Evolutionary conservation across 176 grass and related monocot genomes (phyloP).

Genomic region (Saccharum spontaneum): DNA sequence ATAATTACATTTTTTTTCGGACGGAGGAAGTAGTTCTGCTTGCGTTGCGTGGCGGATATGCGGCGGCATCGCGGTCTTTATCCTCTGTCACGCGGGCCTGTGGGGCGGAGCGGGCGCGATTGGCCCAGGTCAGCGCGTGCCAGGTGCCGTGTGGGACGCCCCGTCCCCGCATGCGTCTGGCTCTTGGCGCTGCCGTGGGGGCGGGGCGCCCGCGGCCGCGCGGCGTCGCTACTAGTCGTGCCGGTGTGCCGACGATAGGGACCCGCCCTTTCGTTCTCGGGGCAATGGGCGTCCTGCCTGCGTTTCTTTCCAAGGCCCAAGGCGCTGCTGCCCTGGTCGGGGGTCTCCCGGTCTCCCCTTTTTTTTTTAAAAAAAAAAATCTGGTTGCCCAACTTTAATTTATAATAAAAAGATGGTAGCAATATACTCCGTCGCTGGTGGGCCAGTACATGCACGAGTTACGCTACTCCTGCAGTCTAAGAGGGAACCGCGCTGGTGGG

Average conservation of each 20-base stretch:
- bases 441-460: too few species aligned
- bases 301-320: not conserved
- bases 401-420: too few species aligned
- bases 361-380: too few species aligned
- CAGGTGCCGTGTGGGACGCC: not conserved
- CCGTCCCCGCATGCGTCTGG: not conserved
- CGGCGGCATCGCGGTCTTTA: slow-evolving; percentile 29
- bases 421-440: too few species aligned
- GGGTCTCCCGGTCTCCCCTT: too few species aligned
- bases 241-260: not conserved
- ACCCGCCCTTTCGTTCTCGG: not conserved
- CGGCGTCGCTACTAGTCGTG: slow-evolving; percentile 8
- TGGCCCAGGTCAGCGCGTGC: slow-evolving; percentile 41
- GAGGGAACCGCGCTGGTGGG: too few species aligned
- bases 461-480: too few species aligned
- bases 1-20: too few species aligned
- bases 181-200: slow-evolving; percentile 40
- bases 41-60: slow-evolving; percentile 40
- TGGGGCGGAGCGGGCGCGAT: not conserved
- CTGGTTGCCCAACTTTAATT: too few species aligned
- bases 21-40: not conserved
- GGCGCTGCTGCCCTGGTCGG: too few species aligned
- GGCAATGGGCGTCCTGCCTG: not conserved
- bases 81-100: slow-evolving; percentile 1
- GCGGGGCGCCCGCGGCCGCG: not conserved